Percentiles rank a stretch among this genome's conserved stretches.
phyloP scores from a whole-genome alignment of 257 asterid genomes.

The Solanum tarijense region DNA sequence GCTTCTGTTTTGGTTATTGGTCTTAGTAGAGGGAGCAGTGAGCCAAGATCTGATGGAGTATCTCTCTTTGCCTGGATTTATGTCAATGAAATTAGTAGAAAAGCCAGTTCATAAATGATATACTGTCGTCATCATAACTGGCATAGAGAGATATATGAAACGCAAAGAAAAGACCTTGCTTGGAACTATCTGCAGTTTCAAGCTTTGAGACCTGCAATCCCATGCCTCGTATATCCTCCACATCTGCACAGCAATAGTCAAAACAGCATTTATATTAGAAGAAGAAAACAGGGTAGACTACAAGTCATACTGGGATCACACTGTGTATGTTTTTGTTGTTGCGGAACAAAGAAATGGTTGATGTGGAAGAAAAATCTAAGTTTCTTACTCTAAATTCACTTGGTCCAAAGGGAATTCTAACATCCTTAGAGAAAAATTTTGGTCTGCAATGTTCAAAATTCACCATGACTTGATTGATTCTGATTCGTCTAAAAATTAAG shows the following conservation, averaged over 20 bases:
- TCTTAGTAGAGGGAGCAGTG: slow-evolving; percentile 35
- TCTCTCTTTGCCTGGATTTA: slow-evolving; percentile 44
- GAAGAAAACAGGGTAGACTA: neutral
- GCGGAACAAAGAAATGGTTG: neutral
- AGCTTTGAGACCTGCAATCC: slow-evolving; percentile 98
- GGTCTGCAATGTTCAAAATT: neutral
- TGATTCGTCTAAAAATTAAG: neutral
- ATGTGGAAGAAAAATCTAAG: neutral
- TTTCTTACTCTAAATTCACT: neutral
- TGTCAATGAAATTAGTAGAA: slow-evolving; percentile 3
- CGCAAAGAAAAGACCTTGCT: slow-evolving; percentile 25
- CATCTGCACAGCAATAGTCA: slow-evolving; percentile 39
- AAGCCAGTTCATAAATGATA: neutral
- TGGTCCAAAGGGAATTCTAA: neutral
- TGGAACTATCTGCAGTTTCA: slow-evolving; percentile 52
- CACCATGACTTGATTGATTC: neutral
- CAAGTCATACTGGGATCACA: neutral
- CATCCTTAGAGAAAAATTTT: neutral
- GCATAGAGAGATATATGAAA: neutral
- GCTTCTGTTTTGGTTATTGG: slow-evolving; percentile 10
- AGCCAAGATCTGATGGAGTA: slow-evolving; percentile 81
- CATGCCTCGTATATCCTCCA: slow-evolving; percentile 82
- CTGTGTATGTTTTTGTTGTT: neutral
- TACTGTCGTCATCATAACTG: neutral
- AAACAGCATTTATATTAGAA: neutral